Evolutionary conservation across 1,284 basidiomycete genomes (phyloP).

Genomic region (Rhizoctonia solani): DNA sequence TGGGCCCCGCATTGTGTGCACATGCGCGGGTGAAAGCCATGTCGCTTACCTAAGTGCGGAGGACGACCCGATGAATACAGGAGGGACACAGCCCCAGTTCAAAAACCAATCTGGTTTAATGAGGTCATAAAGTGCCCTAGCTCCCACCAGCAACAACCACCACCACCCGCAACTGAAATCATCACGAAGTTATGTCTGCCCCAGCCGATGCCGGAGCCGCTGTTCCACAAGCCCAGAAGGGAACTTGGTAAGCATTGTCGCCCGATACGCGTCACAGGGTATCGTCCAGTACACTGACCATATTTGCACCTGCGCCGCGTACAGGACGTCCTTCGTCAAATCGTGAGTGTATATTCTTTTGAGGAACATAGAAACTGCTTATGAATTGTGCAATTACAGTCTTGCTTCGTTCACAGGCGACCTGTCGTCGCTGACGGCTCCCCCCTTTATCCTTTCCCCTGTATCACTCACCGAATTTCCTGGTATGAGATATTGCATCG

Average conservation of each 20-base stretch:
- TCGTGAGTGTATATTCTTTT: constrained; percentile 55
- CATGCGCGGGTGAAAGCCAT: not conserved
- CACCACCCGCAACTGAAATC: not conserved
- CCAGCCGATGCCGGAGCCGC: constrained; percentile 45
- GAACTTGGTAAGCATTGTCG: constrained; percentile 57
- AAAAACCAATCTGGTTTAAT: not conserved
- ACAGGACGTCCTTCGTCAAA: constrained; percentile 70
- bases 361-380: constrained; percentile 13
- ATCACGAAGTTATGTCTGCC: constrained; percentile 19
- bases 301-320: not conserved
- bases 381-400: constrained; percentile 47
- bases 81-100: constrained; percentile 4
- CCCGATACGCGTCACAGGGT: not conserved
- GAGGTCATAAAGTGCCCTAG: constrained; percentile 31
- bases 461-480: constrained; percentile 87
- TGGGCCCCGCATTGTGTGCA: not conserved
- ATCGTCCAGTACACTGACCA: not conserved
- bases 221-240: constrained; percentile 71
- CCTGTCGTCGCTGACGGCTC: constrained; percentile 91
- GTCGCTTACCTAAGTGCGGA: not conserved
- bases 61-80: not conserved
- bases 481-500: constrained; percentile 54
- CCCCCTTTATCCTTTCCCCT: constrained; percentile 81
- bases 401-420: constrained; percentile 89
- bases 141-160: constrained; percentile 23